Evolutionary conservation across 1,139 yeast species (phyloP).

Genomic region (Yamadazyma trypodendri): DNA sequence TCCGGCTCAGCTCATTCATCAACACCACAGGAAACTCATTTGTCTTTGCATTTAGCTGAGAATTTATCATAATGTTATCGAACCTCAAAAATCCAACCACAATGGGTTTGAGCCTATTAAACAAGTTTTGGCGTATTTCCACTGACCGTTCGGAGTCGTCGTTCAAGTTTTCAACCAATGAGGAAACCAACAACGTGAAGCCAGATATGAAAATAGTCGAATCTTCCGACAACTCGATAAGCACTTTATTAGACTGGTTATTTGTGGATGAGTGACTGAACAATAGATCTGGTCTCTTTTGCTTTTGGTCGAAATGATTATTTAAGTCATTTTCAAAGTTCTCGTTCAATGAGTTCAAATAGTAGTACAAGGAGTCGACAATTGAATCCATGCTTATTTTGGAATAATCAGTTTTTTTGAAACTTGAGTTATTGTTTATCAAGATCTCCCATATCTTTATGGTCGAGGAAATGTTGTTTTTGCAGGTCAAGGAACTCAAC

Average conservation of each 20-base stretch:
- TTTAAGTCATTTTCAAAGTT: conserved; percentile 38
- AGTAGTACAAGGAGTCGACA: conserved; percentile 54
- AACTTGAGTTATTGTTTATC: conserved; percentile 26
- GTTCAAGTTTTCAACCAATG: conserved; percentile 33
- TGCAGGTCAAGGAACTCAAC: conserved; percentile 70
- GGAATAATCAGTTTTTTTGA: conserved; percentile 40
- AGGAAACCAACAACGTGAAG: conserved; percentile 48
- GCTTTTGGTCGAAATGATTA: conserved; percentile 30
- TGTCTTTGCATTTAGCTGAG: conserved; percentile 17
- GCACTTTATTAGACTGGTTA: conserved; percentile 21
- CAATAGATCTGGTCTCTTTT: conserved; percentile 37
- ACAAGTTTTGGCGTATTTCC: conserved; percentile 31
- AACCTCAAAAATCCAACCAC: conserved; percentile 38
- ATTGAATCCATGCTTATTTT: conserved; percentile 62
- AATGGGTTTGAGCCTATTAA: conserved; percentile 36
- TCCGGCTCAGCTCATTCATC: conserved; percentile 38
- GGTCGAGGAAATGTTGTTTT: conserved; percentile 48
- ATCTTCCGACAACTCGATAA: conserved; percentile 73
- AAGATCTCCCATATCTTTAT: conserved; percentile 41
- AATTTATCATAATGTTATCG: conserved; percentile 33
- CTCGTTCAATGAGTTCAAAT: conserved; percentile 50
- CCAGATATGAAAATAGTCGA: conserved; percentile 77
- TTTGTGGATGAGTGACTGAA: conserved; percentile 23
- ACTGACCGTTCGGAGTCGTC: conserved; percentile 23
- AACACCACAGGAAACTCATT: conserved; percentile 23